phyloP scores from a whole-genome alignment of 345 rosid species.

The Excoecaria cochinchinensis region DNA sequence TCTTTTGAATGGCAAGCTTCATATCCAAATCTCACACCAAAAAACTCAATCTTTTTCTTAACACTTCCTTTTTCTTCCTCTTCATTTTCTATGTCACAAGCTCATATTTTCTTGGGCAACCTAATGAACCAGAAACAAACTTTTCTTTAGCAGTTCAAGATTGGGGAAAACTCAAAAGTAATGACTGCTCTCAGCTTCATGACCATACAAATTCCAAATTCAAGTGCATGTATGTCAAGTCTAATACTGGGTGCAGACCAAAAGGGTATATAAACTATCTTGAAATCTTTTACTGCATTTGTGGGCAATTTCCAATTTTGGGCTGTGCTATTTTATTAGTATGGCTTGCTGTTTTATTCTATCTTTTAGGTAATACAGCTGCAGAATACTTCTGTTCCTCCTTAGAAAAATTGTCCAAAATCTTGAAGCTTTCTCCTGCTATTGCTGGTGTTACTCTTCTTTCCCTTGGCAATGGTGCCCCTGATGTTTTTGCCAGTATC shows the following conservation, averaged over 20 bases:
- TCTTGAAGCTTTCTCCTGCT: constrained; percentile 74
- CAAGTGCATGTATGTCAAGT: constrained; percentile 60
- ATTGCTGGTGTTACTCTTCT: constrained; percentile 86
- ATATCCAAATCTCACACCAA: constrained; percentile 23
- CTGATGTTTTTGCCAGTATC: constrained; percentile 83
- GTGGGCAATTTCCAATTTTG: constrained; percentile 41
- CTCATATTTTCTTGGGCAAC: constrained; percentile 20
- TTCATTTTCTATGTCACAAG: constrained; percentile 30
- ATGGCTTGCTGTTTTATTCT: constrained; percentile 75
- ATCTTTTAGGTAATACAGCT: constrained; percentile 78
- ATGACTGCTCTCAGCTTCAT: constrained; percentile 42
- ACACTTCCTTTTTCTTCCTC: constrained; percentile 50
- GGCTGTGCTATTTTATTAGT: constrained; percentile 54
- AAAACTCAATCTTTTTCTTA: constrained; percentile 46
- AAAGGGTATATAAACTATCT: constrained; percentile 89
- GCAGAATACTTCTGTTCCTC: constrained; percentile 81
- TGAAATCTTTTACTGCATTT: constrained; percentile 67
- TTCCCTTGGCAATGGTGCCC: constrained; percentile 85
- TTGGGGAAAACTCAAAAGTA: neutral
- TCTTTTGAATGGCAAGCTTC: constrained; percentile 40
- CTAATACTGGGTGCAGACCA: constrained; percentile 52
- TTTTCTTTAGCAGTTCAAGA: constrained; percentile 16
- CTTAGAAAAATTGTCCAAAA: constrained; percentile 64
- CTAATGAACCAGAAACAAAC: constrained; percentile 8
- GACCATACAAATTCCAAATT: constrained; percentile 43